phyloP scores from a whole-genome alignment of 2,329 filamentous ascomycete genomes.

The Thermoascus crustaceus region DNA sequence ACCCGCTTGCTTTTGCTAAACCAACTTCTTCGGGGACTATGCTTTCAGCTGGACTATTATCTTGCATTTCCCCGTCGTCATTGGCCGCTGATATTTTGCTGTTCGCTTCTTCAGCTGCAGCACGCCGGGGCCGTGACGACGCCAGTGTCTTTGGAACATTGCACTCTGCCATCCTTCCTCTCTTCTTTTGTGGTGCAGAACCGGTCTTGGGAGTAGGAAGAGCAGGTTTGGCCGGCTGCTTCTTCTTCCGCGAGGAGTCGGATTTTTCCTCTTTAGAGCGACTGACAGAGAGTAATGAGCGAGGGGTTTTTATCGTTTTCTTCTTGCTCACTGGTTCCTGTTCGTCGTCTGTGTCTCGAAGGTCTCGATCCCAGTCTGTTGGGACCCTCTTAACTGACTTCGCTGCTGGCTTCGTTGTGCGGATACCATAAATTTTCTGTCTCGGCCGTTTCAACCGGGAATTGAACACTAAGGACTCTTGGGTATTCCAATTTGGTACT shows the following conservation, averaged over 20 bases:
- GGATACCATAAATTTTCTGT: too few species aligned
- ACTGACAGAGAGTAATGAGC: slow-evolving; percentile 11
- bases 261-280: neutral
- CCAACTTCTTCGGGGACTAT: too few species aligned
- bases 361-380: slow-evolving; percentile 25
- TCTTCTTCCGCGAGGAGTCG: neutral
- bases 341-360: slow-evolving; percentile 18
- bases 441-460: too few species aligned
- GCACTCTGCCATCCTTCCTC: neutral
- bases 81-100: neutral
- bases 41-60: too few species aligned
- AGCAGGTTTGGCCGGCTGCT: neutral
- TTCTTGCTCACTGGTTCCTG: slow-evolving; percentile 2
- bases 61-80: neutral
- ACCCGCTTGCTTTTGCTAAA: too few species aligned
- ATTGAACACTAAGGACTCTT: too few species aligned
- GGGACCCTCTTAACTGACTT: too few species aligned
- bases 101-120: neutral
- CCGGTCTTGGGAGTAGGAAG: neutral
- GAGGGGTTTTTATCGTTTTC: slow-evolving; percentile 7
- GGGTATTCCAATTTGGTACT: too few species aligned
- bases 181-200: neutral
- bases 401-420: too few species aligned
- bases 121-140: neutral
- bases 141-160: neutral